These are phyloP conservation scores for Boletus edulis DNA, from an alignment of 768 basidiomycete genomes.

Conservation along the genomic window DNA sequence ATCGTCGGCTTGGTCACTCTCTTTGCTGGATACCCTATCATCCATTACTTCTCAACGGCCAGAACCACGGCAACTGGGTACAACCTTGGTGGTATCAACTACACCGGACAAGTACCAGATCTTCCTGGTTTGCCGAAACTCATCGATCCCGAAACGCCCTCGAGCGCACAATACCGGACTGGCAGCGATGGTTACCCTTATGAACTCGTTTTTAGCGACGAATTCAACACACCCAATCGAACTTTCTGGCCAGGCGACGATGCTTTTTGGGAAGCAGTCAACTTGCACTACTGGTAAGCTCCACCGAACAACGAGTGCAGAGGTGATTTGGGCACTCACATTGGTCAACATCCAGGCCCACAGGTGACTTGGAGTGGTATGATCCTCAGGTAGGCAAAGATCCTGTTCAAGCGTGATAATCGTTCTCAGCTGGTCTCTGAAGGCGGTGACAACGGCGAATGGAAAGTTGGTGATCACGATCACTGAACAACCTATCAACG, in stretches of 20 bases:
- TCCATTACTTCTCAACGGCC: slow-evolving; percentile 47
- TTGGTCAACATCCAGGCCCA: slow-evolving; percentile 39
- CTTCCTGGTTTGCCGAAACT: slow-evolving; percentile 65
- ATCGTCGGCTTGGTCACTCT: slow-evolving; percentile 67
- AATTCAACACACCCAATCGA: slow-evolving; percentile 72
- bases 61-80: slow-evolving; percentile 46
- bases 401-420: not conserved
- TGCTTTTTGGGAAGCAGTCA: slow-evolving; percentile 82
- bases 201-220: slow-evolving; percentile 85
- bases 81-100: slow-evolving; percentile 85
- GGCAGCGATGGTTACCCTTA: slow-evolving; percentile 79
- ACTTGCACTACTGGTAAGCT: slow-evolving; percentile 77
- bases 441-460: slow-evolving; percentile 69
- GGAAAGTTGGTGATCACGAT: slow-evolving; percentile 85
- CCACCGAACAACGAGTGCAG: not conserved
- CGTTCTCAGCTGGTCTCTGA: slow-evolving; percentile 1
- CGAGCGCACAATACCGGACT: slow-evolving; percentile 48
- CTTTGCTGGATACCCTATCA: slow-evolving; percentile 88
- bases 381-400: slow-evolving; percentile 53
- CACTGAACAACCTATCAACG: slow-evolving; percentile 63
- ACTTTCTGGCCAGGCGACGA: slow-evolving; percentile 82
- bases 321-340: slow-evolving; percentile 4
- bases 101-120: slow-evolving; percentile 80
- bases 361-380: slow-evolving; percentile 85
- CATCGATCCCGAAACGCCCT: slow-evolving; percentile 78